phyloP scores from a whole-genome alignment of 331 rosid species.

The Stylosanthes scabra region DNA sequence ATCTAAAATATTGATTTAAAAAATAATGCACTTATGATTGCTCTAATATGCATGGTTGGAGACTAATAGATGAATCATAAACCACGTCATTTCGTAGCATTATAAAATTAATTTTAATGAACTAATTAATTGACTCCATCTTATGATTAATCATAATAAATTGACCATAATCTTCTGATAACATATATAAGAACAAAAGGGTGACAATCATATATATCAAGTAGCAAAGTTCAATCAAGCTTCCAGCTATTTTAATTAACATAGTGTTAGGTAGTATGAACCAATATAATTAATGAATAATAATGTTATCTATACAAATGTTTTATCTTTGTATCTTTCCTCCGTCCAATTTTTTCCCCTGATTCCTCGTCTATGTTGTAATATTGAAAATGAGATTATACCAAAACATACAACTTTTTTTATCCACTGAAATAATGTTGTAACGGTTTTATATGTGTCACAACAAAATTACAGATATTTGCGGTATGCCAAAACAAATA shows the following conservation, averaged over 20 bases:
- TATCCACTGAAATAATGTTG: constrained; percentile 27
- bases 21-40: background rate
- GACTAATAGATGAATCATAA: no score
- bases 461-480: background rate
- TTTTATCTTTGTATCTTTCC: constrained; percentile 1
- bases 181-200: background rate
- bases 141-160: background rate
- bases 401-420: constrained; percentile 6
- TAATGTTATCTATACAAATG: background rate
- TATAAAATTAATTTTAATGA: background rate
- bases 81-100: background rate
- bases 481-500: background rate
- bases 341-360: background rate
- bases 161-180: constrained; percentile 6
- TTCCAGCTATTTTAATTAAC: constrained; percentile 17
- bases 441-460: background rate
- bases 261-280: constrained; percentile 19
- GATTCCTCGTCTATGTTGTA: background rate
- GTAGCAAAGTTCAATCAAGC: background rate
- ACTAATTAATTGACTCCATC: background rate
- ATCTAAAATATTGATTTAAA: background rate
- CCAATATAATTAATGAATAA: background rate
- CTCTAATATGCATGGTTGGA: background rate
- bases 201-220: background rate
- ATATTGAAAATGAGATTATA: constrained; percentile 28